Base-by-base conservation (phyloP, 1,284 basidiomycete species). In the Moesziomyces parantarcticus region DNA sequence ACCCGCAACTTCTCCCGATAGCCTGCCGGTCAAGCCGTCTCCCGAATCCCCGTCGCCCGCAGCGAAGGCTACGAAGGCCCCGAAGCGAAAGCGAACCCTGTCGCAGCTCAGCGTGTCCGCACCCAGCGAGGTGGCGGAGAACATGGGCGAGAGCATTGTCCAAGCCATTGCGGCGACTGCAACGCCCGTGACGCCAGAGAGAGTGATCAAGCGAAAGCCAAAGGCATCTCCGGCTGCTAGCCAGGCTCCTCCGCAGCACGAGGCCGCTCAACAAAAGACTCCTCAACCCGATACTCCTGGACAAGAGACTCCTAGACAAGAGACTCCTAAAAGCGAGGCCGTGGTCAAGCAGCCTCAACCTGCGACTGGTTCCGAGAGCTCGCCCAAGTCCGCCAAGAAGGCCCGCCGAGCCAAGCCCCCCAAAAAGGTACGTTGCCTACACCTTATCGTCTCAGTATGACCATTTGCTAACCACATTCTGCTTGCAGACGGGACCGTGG, bases 401-500 rank as follows among this genome's bases (percentile, higher is more conserved):
- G 36, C 7, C 5, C 11, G 36, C 14, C 36, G 36, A 18, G 16
- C 36, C 16, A 39, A 39, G 36, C 36, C 36, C 16, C 16, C 36
- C 16, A 39, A n/a, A 18, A 39, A 39, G 36, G 36, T 39, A 39
- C 14, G 36, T 18, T 1, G 14, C 36, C 18, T 1, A 39, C 9
- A 16, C 36, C 36, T 39, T 13, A 32, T 32, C 13, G 29, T 32
- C 29, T 11, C 29, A 13, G 29, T 4, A 13, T 13, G 29, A 13
- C 13, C 29, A 32, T 32, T 32, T 32, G 29, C 36, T 39, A 5
- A 16, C 36, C 2, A n/a, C 36, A 14, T n/a, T 18, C 7, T n/a
- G 36, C 16, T 39, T 39, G 18, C 9, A 53, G 51, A 13, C 51
- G 9, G 42, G 25, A 18, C 32, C 45, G 14, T 53, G 51, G 51